Percentiles rank a stretch among this genome's conserved stretches.
phyloP scores from a whole-genome alignment of 2,329 filamentous ascomycete genomes.

The Fusarium stilboides region DNA sequence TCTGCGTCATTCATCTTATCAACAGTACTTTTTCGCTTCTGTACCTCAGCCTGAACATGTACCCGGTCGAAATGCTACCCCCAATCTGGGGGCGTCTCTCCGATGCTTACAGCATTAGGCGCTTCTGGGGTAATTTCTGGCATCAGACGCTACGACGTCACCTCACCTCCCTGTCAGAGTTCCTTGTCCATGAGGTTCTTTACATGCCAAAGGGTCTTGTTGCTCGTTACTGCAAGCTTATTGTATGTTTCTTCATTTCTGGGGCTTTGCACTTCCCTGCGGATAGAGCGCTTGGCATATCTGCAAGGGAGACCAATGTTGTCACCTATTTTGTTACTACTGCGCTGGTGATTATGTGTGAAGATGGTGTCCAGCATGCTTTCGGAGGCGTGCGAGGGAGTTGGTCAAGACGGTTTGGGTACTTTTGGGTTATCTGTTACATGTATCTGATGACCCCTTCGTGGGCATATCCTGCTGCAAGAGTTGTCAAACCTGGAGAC shows the following conservation, averaged over 20 bases:
- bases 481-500: slow-evolving; percentile 29
- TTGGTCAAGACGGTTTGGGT: slow-evolving; percentile 22
- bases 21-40: slow-evolving; percentile 29
- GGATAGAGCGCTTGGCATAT: slow-evolving; percentile 34
- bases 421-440: slow-evolving; percentile 32
- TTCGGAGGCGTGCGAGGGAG: background rate
- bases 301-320: slow-evolving; percentile 29
- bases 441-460: slow-evolving; percentile 45
- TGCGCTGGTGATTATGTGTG: slow-evolving; percentile 34
- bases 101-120: slow-evolving; percentile 35
- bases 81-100: slow-evolving; percentile 36
- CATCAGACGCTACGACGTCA: slow-evolving; percentile 42
- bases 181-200: slow-evolving; percentile 25
- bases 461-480: slow-evolving; percentile 41
- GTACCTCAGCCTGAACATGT: slow-evolving; percentile 15
- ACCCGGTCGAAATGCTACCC: slow-evolving; percentile 35
- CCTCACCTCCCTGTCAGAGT: slow-evolving; percentile 29
- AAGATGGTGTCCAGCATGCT: slow-evolving; percentile 28
- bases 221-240: slow-evolving; percentile 37
- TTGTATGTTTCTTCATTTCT: slow-evolving; percentile 36
- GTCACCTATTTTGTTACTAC: slow-evolving; percentile 31
- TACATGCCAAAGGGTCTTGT: slow-evolving; percentile 17
- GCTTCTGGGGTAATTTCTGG: slow-evolving; percentile 42
- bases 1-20: slow-evolving; percentile 39
- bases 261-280: slow-evolving; percentile 37